Evolutionary conservation across 1,284 basidiomycete genomes (phyloP).

Genomic region (Boletus calvinii): DNA sequence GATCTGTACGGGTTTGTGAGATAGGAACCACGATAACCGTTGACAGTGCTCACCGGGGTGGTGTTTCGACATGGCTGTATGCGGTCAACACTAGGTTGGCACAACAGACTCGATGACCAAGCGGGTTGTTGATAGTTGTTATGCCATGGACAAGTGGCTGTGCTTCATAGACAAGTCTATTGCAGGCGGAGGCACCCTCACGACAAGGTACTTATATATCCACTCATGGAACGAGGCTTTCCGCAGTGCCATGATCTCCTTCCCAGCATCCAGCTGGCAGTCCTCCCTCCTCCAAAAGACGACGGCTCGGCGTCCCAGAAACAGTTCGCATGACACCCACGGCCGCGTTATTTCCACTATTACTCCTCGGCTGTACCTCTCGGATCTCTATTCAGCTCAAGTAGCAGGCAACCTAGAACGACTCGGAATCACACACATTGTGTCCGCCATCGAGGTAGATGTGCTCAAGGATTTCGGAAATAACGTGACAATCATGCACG

Average conservation of each 20-base stretch:
- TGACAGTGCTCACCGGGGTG: slow-evolving; percentile 68
- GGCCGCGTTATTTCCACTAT: slow-evolving; percentile 48
- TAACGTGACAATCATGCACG: slow-evolving; percentile 47
- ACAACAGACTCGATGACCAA: background rate
- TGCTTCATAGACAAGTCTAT: background rate
- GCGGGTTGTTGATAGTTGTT: slow-evolving; percentile 21
- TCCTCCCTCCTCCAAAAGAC: slow-evolving; percentile 25
- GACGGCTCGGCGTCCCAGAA: slow-evolving; percentile 14
- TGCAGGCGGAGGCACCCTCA: background rate
- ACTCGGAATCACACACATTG: slow-evolving; percentile 68
- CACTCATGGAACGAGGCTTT: slow-evolving; percentile 4
- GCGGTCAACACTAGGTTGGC: slow-evolving; percentile 8
- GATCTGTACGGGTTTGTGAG: slow-evolving; percentile 50
- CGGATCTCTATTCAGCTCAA: slow-evolving; percentile 56
- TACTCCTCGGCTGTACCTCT: slow-evolving; percentile 62
- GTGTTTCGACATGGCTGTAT: slow-evolving; percentile 74
- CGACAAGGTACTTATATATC: slow-evolving; percentile 1
- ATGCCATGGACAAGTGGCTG: slow-evolving; percentile 15
- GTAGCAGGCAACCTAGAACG: slow-evolving; percentile 44
- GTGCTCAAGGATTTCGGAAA: slow-evolving; percentile 51
- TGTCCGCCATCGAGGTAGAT: slow-evolving; percentile 56
- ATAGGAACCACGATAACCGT: background rate
- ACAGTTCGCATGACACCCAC: slow-evolving; percentile 11
- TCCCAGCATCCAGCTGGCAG: slow-evolving; percentile 32
- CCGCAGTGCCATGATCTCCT: slow-evolving; percentile 30